Evolutionary conservation across 176 grass and related monocot genomes (phyloP).

Genomic region (Triticum urartu): DNA sequence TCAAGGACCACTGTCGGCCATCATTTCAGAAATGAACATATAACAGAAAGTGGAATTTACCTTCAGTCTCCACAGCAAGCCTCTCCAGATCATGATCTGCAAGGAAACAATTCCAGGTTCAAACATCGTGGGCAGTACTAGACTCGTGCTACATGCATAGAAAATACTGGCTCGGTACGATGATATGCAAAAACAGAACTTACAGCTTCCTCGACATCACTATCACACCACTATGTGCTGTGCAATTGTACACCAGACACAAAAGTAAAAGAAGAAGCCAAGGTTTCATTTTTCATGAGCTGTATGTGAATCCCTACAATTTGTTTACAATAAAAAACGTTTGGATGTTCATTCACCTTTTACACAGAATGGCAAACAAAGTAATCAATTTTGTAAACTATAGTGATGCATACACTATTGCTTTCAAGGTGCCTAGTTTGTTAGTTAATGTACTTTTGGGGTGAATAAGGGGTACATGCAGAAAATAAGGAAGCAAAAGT

Average conservation of each 20-base stretch:
- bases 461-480: background rate
- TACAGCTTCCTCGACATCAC: background rate
- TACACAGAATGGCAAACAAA: background rate
- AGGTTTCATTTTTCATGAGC: background rate
- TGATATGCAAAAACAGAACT: constrained; percentile 9
- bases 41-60: constrained; percentile 44
- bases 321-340: background rate
- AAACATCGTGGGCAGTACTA: background rate
- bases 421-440: background rate
- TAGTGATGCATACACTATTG: too few species aligned
- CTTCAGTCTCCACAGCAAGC: constrained; percentile 78
- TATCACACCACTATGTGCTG: background rate
- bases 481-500: background rate
- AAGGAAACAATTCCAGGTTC: constrained; percentile 16
- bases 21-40: constrained; percentile 19
- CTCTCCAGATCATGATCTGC: constrained; percentile 77
- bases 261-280: background rate
- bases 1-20: background rate
- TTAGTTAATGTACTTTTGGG: background rate
- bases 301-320: background rate
- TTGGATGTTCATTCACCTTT: background rate
- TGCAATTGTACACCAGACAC: background rate
- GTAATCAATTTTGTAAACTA: too few species aligned
- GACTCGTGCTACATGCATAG: background rate
- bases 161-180: background rate